Percentiles rank a stretch among this genome's conserved stretches.
Evolutionary conservation across 805 yeast species (phyloP).

Genomic region (Groenewaldozyma tartarivorans): DNA sequence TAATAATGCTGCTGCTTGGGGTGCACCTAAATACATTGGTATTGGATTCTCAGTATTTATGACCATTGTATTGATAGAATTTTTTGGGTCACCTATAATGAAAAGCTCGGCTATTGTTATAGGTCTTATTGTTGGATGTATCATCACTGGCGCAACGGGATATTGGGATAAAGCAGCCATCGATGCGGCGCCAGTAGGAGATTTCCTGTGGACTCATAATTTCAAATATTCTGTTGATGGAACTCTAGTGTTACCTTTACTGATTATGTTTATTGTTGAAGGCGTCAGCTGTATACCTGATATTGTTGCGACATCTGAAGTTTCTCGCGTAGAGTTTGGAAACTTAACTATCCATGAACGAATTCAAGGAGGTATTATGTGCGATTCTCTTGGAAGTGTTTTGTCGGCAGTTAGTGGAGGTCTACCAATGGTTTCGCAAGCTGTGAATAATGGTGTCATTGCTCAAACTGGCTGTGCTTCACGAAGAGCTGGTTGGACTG

Average conservation of each 20-base stretch:
- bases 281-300: conserved; percentile 44
- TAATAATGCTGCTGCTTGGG: conserved; percentile 32
- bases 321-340: conserved; percentile 38
- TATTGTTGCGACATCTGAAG: conserved; percentile 40
- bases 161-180: conserved; percentile 28
- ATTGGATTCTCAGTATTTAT: conserved; percentile 36
- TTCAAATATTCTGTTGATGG: conserved; percentile 35
- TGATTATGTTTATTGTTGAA: conserved; percentile 36
- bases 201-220: conserved; percentile 39
- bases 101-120: conserved; percentile 39
- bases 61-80: conserved; percentile 34
- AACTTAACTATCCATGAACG: conserved; percentile 36
- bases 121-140: conserved; percentile 38
- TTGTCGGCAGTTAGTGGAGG: conserved; percentile 35
- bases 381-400: conserved; percentile 36
- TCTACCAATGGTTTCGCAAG: conserved; percentile 39
- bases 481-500: conserved; percentile 49
- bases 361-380: conserved; percentile 38
- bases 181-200: conserved; percentile 31
- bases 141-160: conserved; percentile 39
- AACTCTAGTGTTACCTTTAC: conserved; percentile 35
- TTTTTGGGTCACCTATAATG: conserved; percentile 39
- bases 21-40: conserved; percentile 36
- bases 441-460: conserved; percentile 40
- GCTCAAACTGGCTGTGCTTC: conserved; percentile 40